phyloP scores from a whole-genome alignment of 2,329 filamentous ascomycete species.

The Gremmenia infestans region DNA sequence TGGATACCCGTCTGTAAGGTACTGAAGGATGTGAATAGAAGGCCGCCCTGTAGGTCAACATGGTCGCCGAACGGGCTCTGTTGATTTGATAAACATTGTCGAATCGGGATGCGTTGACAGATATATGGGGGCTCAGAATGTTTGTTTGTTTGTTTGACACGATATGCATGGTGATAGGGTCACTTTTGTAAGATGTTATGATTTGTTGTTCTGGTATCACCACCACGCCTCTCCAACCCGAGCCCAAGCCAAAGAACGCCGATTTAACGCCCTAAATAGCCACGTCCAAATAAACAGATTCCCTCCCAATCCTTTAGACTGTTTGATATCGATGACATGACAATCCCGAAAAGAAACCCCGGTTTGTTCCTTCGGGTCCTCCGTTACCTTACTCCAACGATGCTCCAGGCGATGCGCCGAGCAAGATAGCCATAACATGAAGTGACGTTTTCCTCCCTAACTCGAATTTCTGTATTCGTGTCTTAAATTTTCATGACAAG shows the following conservation, averaged over 20 bases:
- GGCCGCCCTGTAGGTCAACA: background rate
- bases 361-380: slow-evolving; percentile 10
- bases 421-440: slow-evolving; percentile 21
- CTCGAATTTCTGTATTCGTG: slow-evolving; percentile 7
- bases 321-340: slow-evolving; percentile 9
- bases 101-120: slow-evolving; percentile 11
- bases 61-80: slow-evolving; percentile 12
- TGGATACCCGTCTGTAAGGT: slow-evolving; percentile 10
- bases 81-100: slow-evolving; percentile 2
- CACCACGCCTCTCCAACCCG: slow-evolving; percentile 15
- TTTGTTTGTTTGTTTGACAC: background rate
- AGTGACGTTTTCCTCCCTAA: slow-evolving; percentile 18
- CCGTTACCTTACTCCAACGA: slow-evolving; percentile 22
- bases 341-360: slow-evolving; percentile 15
- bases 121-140: background rate
- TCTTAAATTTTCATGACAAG: slow-evolving; percentile 22
- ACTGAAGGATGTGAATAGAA: slow-evolving; percentile 8
- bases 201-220: slow-evolving; percentile 23
- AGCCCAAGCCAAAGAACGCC: slow-evolving; percentile 18
- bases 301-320: slow-evolving; percentile 14
- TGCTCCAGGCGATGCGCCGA: slow-evolving; percentile 28
- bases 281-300: slow-evolving; percentile 5
- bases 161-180: background rate
- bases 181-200: slow-evolving; percentile 11
- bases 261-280: slow-evolving; percentile 11